Conservation (phyloP, 768 basidiomycete genomes). For the Hydnum rufescens region DNA sequence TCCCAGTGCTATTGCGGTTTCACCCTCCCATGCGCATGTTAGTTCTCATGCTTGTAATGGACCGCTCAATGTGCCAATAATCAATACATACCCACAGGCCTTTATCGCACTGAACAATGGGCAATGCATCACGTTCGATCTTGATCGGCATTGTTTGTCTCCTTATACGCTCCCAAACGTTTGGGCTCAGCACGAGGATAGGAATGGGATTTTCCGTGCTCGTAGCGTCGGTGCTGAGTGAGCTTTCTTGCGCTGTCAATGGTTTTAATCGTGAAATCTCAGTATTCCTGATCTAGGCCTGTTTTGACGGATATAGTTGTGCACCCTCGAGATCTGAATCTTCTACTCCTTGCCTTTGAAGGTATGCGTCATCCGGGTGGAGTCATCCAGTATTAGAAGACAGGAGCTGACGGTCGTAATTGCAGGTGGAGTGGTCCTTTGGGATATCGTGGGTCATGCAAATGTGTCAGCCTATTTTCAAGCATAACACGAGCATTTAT, state of each 20-base stretch:
- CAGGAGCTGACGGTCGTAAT: no score
- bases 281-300: constrained; percentile 17
- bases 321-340: constrained; percentile 55
- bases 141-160: constrained; percentile 47
- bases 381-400: no score
- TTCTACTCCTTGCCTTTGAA: constrained; percentile 55
- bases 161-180: constrained; percentile 51
- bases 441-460: constrained; percentile 29
- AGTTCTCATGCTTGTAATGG: constrained; percentile 12
- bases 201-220: constrained; percentile 24
- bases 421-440: constrained; percentile 36
- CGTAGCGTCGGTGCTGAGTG: constrained; percentile 21
- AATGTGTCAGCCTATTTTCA: neutral
- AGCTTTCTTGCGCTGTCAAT: no score
- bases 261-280: no score
- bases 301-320: constrained; percentile 39
- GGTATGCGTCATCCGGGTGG: no score
- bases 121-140: constrained; percentile 54
- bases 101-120: constrained; percentile 34
- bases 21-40: constrained; percentile 57
- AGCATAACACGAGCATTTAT: no score
- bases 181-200: constrained; percentile 54
- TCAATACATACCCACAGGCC: constrained; percentile 18
- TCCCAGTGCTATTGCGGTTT: constrained; percentile 36
- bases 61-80: constrained; percentile 3